Evolutionary conservation across 345 rosid species (phyloP), one percentile per base, ranked within the genome.

Genomic region (Chamaenerion angustifolium): DNA sequence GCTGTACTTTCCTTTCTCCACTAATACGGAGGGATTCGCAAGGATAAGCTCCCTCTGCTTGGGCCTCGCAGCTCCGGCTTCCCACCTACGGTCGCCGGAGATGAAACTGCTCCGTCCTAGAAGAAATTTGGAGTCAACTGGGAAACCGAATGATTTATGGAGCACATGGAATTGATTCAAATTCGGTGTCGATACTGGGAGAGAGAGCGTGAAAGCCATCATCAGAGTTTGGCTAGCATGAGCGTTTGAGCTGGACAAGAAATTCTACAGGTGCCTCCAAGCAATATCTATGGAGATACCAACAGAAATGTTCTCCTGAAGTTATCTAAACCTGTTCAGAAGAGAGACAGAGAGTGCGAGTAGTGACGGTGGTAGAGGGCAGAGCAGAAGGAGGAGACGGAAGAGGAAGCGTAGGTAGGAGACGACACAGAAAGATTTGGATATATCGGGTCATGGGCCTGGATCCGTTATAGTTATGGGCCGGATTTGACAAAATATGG

Each of bases 1-100:
- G 68, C 83, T 76, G 70, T 92, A 92, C 67, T 86, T 92, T 0
- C 96, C 98, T 67, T 87, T 82, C 73, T 86, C 95, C 6, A 92
- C 77, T 4, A 71, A 48, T 42, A 84, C 86, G 13, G 94, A 69
- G 6, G 97, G 97, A 58, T 72, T 78, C 40, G 84, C 89, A 12
- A 88, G 74, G 60, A 84, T 70, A 62, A 81, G 61, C 45, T 80
- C 93, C 68, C 69, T 78, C 45, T 80, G 59, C 67, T 73, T 77
- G 35, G 85, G 79, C 8, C 73, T 60, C 2, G 60, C 61, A 17
- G 70, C 40, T 13, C 54, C 44, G 55, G 64, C 58, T 41, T 42
- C 44, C 41, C 59, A 54, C 41, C 42, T 56, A 46, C 64, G 66
- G 45, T 48, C 61, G 0, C 65, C 74, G 21, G 69, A 52, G 35